Percentiles rank a stretch among this genome's conserved stretches.
Evolutionary conservation across 2,329 filamentous ascomycete species (phyloP).

Genomic region (Dryadomyces sulphureus): DNA sequence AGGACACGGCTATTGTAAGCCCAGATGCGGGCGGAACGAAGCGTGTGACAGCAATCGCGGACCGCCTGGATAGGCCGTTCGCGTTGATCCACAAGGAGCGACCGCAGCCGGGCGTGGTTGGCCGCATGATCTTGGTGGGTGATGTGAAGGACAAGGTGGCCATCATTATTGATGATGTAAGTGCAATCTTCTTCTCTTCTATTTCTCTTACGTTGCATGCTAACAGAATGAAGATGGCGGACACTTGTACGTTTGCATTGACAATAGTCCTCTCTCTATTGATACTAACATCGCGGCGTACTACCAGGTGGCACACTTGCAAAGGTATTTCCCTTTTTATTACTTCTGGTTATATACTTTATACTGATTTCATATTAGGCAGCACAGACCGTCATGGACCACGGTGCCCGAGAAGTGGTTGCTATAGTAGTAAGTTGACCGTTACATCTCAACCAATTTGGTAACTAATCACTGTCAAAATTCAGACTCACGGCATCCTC

Average conservation of each 20-base stretch:
- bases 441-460: not conserved
- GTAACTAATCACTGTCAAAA: not conserved
- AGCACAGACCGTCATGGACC: conserved; percentile 72
- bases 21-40: conserved; percentile 93
- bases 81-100: conserved; percentile 96
- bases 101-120: conserved; percentile 66
- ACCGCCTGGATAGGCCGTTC: conserved; percentile 78
- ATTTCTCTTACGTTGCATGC: not conserved
- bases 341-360: not conserved
- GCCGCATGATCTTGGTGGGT: conserved; percentile 86
- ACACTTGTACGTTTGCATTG: conserved; percentile 9
- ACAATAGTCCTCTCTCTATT: not conserved
- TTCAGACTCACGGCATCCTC: conserved; percentile 11
- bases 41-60: conserved; percentile 83
- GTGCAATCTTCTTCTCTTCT: not conserved
- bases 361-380: conserved; percentile 25
- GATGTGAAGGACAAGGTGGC: conserved; percentile 83
- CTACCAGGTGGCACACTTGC: conserved; percentile 24
- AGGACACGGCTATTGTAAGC: conserved; percentile 84
- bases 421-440: conserved; percentile 51
- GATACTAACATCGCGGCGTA: not conserved
- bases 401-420: conserved; percentile 76
- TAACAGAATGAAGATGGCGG: conserved; percentile 11
- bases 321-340: conserved; percentile 31
- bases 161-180: conserved; percentile 53